Evolutionary conservation across 768 basidiomycete genomes (phyloP).

Genomic region (Mycena maculata): DNA sequence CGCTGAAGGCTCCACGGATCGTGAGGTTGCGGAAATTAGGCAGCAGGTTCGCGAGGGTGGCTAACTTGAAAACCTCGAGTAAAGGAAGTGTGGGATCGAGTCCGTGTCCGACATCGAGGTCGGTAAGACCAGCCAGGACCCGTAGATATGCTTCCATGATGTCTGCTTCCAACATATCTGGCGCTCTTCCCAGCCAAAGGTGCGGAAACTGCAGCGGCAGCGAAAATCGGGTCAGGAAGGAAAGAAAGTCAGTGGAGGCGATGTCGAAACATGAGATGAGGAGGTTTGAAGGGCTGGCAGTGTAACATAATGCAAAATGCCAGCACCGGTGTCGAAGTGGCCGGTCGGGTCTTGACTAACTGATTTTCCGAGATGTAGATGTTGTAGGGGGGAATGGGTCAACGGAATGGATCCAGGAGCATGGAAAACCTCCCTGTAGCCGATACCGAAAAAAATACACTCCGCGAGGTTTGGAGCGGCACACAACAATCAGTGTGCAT

Average conservation of each 20-base stretch:
- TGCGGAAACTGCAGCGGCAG: conserved; percentile 1
- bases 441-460: neutral
- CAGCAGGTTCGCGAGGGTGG: neutral
- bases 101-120: neutral
- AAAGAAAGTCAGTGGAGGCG: too few relatives aligned
- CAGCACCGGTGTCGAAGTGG: neutral
- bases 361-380: neutral
- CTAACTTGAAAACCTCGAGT: too few relatives aligned
- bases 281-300: conserved; percentile 9
- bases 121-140: neutral
- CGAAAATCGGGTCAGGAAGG: conserved; percentile 2
- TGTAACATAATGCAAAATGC: neutral
- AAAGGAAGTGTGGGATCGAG: neutral
- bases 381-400: neutral
- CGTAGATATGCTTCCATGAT: neutral
- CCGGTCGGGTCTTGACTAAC: too few relatives aligned
- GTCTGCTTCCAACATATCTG: neutral
- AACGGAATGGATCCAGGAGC: neutral
- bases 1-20: neutral
- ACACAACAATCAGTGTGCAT: neutral
- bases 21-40: conserved; percentile 15
- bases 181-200: neutral
- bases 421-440: neutral
- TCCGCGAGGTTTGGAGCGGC: neutral
- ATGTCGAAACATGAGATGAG: neutral